A percentile compares a stretch with the other conserved stretches of the same genome.
Evolutionary conservation across 768 basidiomycete genomes (phyloP).

Genomic region (Termitomyces sp.): DNA sequence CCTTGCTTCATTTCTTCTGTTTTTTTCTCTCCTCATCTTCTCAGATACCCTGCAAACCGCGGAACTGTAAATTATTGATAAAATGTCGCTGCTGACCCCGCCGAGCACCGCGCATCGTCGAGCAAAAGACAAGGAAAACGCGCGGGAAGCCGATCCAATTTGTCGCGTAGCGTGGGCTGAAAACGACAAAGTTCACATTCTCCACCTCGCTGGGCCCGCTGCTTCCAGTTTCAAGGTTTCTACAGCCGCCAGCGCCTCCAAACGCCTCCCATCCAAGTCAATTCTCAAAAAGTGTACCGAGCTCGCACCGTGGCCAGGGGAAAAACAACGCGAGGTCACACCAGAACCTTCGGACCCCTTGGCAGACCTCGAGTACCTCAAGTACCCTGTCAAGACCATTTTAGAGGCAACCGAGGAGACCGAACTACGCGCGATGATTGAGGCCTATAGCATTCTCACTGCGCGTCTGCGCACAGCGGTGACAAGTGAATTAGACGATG

Average conservation of each 20-base stretch:
- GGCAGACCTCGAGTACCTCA: conserved; percentile 56
- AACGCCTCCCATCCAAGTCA: conserved; percentile 48
- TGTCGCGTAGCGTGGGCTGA: conserved; percentile 47
- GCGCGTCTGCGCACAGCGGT: conserved; percentile 53
- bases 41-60: too few species aligned
- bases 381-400: conserved; percentile 57
- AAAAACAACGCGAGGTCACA: conserved; percentile 53
- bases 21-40: too few species aligned
- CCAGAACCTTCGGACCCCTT: conserved; percentile 76
- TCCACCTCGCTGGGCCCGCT: conserved; percentile 14
- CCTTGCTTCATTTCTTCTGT: too few species aligned
- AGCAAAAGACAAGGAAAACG: conserved; percentile 46
- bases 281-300: conserved; percentile 57
- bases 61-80: not conserved
- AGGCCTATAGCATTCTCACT: conserved; percentile 67
- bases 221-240: conserved; percentile 18
- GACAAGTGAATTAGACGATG: conserved; percentile 41
- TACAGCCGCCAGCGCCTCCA: conserved; percentile 29
- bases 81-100: conserved; percentile 54
- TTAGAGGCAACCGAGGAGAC: conserved; percentile 33
- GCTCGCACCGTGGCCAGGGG: conserved; percentile 34
- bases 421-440: conserved; percentile 54
- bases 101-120: conserved; percentile 48
- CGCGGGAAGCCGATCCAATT: conserved; percentile 23
- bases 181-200: conserved; percentile 39